Evolutionary conservation across 176 grass and related monocot genomes (phyloP).

Genomic region (Tuctoria greenei): DNA sequence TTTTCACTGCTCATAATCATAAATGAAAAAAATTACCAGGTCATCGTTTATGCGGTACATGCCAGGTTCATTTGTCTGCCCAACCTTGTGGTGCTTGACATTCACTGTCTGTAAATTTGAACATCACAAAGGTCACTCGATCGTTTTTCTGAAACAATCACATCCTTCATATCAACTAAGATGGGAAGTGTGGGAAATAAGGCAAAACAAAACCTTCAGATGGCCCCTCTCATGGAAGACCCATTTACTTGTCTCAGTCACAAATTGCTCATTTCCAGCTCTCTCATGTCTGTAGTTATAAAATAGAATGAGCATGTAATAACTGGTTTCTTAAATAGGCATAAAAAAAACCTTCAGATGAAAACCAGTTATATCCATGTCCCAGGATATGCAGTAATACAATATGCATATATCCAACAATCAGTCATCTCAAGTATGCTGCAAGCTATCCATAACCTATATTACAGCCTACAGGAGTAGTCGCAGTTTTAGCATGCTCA

Average conservation of each 20-base stretch:
- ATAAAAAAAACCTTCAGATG: neutral
- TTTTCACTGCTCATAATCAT: slow-evolving; percentile 1
- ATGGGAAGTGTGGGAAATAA: neutral
- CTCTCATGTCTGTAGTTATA: slow-evolving; percentile 62
- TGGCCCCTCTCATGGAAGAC: slow-evolving; percentile 97
- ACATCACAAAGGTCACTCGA: slow-evolving; percentile 3
- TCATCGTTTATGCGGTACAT: slow-evolving; percentile 99
- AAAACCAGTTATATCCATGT: too few relatives aligned
- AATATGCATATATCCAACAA: slow-evolving; percentile 25
- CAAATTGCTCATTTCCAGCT: slow-evolving; percentile 90
- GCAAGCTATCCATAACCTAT: neutral
- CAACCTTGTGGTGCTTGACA: slow-evolving; percentile 81
- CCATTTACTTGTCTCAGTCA: slow-evolving; percentile 97
- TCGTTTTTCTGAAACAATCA: neutral
- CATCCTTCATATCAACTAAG: neutral
- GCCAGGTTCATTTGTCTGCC: slow-evolving; percentile 80
- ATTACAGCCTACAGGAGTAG: neutral
- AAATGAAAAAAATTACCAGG: slow-evolving; percentile 62
- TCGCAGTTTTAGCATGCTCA: neutral
- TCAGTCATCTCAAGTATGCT: slow-evolving; percentile 1
- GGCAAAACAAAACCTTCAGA: slow-evolving; percentile 67
- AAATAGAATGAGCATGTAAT: slow-evolving; percentile 27
- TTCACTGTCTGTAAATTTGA: slow-evolving; percentile 58
- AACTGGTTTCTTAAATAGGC: neutral
- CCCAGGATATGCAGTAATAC: neutral